Percentiles rank a stretch among this genome's conserved stretches.
phyloP scores from a whole-genome alignment of 164 flowering plant species.

The Tetracentron sinense region DNA sequence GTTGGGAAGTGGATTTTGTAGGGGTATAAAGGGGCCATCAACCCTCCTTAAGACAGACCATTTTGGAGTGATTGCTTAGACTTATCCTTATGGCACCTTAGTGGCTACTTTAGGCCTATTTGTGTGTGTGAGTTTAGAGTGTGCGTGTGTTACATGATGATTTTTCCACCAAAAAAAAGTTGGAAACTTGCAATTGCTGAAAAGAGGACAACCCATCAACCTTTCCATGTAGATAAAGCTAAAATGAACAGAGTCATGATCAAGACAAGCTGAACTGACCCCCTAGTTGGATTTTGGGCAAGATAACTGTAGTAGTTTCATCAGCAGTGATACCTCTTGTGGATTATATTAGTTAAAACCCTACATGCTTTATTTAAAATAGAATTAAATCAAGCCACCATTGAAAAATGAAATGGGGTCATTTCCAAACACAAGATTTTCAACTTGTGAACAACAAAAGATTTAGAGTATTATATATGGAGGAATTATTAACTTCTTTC shows the following conservation, averaged over 20 bases:
- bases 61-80: too few relatives aligned
- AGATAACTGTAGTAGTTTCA: neutral
- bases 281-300: neutral
- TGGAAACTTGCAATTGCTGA: conserved; percentile 32
- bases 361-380: neutral
- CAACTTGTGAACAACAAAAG: neutral
- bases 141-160: too few relatives aligned
- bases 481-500: neutral
- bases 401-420: conserved; percentile 7
- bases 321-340: too few relatives aligned
- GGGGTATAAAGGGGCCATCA: too few relatives aligned
- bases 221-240: conserved; percentile 16
- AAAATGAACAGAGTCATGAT: conserved; percentile 8
- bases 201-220: conserved; percentile 9
- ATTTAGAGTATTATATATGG: neutral
- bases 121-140: too few relatives aligned
- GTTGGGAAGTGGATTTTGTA: too few relatives aligned
- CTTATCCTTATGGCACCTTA: too few relatives aligned
- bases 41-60: too few relatives aligned
- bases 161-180: too few relatives aligned
- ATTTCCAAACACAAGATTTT: neutral
- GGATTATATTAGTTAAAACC: neutral
- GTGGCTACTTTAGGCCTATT: too few relatives aligned
- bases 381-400: neutral
- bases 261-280: neutral